Evolutionary conservation across 2,329 filamentous ascomycete species (phyloP).

Genomic region (Phaeosphaeriaceae sp.): DNA sequence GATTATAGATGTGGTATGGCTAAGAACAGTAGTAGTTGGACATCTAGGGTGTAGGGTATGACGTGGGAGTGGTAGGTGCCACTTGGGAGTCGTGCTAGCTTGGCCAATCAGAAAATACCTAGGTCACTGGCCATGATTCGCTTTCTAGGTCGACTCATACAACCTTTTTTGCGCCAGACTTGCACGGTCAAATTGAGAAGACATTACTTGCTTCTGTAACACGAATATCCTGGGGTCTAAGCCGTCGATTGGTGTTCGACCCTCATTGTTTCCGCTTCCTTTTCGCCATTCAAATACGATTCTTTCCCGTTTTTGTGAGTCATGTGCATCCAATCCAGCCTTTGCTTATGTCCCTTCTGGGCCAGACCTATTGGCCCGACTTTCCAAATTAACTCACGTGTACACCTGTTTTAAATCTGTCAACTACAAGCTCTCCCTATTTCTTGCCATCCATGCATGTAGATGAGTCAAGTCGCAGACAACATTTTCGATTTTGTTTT

Average conservation of each 20-base stretch:
- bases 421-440: not conserved
- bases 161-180: too few relatives aligned
- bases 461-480: too few relatives aligned
- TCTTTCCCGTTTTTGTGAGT: constrained; percentile 15
- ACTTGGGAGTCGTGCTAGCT: too few relatives aligned
- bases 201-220: too few relatives aligned
- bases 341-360: constrained; percentile 27
- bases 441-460: not conserved
- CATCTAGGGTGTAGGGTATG: constrained; percentile 2
- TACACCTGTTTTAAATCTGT: constrained; percentile 19
- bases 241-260: not conserved
- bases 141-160: not conserved
- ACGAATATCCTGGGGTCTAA: too few relatives aligned
- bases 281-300: not conserved
- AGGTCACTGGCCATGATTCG: not conserved
- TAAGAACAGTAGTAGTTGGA: not conserved
- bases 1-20: constrained; percentile 1
- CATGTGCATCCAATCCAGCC: constrained; percentile 21
- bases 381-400: constrained; percentile 24
- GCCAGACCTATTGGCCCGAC: constrained; percentile 22
- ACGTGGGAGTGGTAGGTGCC: not conserved
- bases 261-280: not conserved
- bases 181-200: too few relatives aligned
- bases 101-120: constrained; percentile 1
- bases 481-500: too few relatives aligned